These are phyloP conservation scores for Salmacisia buchloeana DNA, from an alignment of 1,284 basidiomycete genomes.

Conservation along the genomic window DNA sequence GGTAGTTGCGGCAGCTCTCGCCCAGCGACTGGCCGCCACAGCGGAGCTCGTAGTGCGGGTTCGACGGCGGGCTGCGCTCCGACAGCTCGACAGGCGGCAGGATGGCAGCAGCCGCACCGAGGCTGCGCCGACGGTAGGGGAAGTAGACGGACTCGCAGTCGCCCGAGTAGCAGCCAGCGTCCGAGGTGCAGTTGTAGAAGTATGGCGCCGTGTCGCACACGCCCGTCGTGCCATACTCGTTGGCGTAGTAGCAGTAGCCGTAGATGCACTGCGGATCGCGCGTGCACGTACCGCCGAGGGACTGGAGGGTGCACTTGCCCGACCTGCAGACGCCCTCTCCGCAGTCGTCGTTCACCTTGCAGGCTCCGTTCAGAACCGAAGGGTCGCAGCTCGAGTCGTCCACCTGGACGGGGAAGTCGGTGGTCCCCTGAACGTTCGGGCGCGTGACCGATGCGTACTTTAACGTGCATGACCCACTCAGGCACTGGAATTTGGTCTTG, in stretches of 20 bases:
- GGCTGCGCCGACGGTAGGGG: too few relatives aligned
- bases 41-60: too few relatives aligned
- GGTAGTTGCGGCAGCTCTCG: too few relatives aligned
- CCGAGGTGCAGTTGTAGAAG: too few relatives aligned
- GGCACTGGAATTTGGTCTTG: background rate
- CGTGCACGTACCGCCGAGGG: background rate
- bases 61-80: too few relatives aligned
- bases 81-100: too few relatives aligned
- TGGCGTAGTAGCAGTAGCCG: background rate
- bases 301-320: background rate
- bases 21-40: too few relatives aligned
- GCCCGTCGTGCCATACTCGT: background rate
- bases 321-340: background rate
- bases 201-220: too few relatives aligned
- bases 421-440: background rate
- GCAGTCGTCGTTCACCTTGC: background rate
- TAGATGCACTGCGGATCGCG: background rate
- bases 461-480: background rate
- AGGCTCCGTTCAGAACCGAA: background rate
- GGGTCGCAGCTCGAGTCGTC: background rate
- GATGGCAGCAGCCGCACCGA: too few relatives aligned
- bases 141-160: too few relatives aligned
- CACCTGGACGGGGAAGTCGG: background rate
- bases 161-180: too few relatives aligned
- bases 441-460: background rate